A percentile compares a stretch with the other conserved stretches of the same genome.
Evolutionary conservation across 2,329 filamentous ascomycete species (phyloP).

Genomic region (Phoma herbarum): DNA sequence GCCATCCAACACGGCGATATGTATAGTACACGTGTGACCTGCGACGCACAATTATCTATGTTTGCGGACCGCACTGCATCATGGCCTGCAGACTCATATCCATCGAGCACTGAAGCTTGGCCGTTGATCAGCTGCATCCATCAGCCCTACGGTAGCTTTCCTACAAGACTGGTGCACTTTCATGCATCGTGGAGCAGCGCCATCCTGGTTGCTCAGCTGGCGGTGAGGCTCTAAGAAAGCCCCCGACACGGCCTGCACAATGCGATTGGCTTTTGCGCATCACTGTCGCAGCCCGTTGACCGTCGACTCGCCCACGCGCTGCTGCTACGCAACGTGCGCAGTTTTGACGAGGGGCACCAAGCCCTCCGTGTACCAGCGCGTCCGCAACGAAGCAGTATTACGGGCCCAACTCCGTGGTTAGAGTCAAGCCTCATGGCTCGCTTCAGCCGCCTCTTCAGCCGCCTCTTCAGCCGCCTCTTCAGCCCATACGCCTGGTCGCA

Average conservation of each 20-base stretch:
- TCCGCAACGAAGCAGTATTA: conserved; percentile 7
- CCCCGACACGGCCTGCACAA: neutral
- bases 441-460: conserved; percentile 18
- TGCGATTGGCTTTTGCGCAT: neutral
- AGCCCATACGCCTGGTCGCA: conserved; percentile 19
- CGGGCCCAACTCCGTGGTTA: conserved; percentile 14
- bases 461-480: conserved; percentile 8
- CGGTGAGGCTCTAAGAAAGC: conserved; percentile 1
- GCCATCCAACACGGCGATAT: conserved; percentile 2
- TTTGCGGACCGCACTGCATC: neutral
- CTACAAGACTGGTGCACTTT: neutral
- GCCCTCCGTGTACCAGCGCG: conserved; percentile 2
- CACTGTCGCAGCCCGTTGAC: conserved; percentile 7
- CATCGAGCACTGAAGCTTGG: neutral
- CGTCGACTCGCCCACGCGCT: conserved; percentile 8
- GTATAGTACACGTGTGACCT: conserved; percentile 7
- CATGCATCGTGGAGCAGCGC: neutral
- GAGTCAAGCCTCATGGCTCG: conserved; percentile 14
- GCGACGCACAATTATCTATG: neutral
- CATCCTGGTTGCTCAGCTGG: conserved; percentile 11
- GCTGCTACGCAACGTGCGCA: conserved; percentile 1
- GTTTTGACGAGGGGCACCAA: neutral
- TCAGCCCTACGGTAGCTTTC: conserved; percentile 2
- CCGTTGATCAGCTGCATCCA: conserved; percentile 3
- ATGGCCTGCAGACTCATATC: neutral